Percentiles rank a stretch among this genome's conserved stretches.
Conservation (phyloP, 2,329 filamentous ascomycete species). For the Fusarium papillatum region DNA sequence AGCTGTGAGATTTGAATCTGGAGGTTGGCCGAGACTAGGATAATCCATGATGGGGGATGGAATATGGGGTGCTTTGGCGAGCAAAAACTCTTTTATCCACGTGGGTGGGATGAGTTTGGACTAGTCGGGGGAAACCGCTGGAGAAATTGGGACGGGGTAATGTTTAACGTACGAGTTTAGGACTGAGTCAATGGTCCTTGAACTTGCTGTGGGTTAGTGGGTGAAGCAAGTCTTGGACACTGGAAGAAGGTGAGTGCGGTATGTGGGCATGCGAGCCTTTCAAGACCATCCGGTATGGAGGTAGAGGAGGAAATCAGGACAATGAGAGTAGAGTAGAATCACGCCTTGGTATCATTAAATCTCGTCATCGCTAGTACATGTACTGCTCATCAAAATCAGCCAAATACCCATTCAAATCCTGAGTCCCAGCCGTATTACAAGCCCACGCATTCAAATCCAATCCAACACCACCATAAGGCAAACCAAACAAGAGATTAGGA, state of each 20-base stretch:
- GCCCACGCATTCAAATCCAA: conserved; percentile 40
- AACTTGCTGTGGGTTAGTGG: neutral
- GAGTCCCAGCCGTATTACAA: conserved; percentile 21
- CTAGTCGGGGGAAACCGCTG: neutral
- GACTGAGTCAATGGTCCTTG: neutral
- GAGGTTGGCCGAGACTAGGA: neutral
- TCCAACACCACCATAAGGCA: conserved; percentile 35
- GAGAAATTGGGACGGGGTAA: neutral
- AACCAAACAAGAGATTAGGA: conserved; percentile 38
- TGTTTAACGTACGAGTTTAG: neutral
- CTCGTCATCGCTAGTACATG: conserved; percentile 36
- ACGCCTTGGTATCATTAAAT: neutral
- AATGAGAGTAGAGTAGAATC: neutral
- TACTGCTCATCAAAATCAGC: conserved; percentile 42
- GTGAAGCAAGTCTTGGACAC: neutral
- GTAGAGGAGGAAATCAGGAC: neutral
- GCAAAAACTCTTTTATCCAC: neutral
- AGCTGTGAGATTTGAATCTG: neutral
- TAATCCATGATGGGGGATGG: neutral
- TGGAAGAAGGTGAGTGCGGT: neutral
- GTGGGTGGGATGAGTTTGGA: neutral
- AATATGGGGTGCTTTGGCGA: neutral
- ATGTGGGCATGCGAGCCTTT: neutral
- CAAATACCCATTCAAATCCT: conserved; percentile 33
- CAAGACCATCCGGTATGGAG: neutral